Evolutionary conservation across 805 yeast genomes (phyloP).

Genomic region (Nakazawaea wickerhamii): DNA sequence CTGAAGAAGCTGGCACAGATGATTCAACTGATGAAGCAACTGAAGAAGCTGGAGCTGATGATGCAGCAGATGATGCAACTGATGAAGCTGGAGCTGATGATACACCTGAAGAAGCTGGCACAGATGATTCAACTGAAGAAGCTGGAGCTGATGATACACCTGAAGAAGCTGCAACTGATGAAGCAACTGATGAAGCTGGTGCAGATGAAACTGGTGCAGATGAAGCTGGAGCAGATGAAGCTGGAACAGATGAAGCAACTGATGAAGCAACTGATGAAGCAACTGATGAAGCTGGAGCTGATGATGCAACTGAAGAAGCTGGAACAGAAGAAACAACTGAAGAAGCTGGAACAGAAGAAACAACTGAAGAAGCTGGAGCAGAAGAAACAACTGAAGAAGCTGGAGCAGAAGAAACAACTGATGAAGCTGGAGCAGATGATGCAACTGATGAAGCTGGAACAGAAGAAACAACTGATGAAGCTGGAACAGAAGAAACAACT

Average conservation of each 20-base stretch:
- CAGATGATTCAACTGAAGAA: neutral
- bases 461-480: neutral
- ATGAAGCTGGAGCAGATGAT: neutral
- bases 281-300: neutral
- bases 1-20: neutral
- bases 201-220: neutral
- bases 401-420: neutral
- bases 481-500: neutral
- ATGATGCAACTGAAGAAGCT: neutral
- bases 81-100: too few relatives aligned
- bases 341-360: neutral
- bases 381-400: neutral
- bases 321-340: neutral
- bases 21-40: neutral
- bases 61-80: neutral
- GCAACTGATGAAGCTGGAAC: neutral
- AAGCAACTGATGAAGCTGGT: neutral
- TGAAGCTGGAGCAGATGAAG: too few relatives aligned
- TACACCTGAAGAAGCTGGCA: neutral
- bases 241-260: neutral
- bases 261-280: neutral
- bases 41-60: neutral
- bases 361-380: neutral
- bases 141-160: neutral
- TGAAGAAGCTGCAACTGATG: neutral